Evolutionary conservation across 495 filamentous ascomycete genomes (phyloP).

Genomic region (Penicillium taxi): DNA sequence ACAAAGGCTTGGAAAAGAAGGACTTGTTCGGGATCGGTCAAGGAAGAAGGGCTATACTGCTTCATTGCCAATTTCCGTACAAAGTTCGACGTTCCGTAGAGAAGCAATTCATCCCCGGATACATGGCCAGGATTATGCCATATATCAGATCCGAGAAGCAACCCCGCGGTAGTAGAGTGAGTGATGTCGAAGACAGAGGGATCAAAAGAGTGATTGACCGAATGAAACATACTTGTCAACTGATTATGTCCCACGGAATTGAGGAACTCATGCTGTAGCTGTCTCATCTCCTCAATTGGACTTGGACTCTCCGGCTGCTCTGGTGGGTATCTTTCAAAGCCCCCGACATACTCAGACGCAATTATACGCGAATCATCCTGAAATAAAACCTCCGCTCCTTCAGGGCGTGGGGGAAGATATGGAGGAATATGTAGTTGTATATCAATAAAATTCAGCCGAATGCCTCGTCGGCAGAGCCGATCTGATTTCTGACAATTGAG

Average conservation of each 20-base stretch:
- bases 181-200: slow-evolving; percentile 13
- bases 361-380: slow-evolving; percentile 86
- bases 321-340: slow-evolving; percentile 63
- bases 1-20: slow-evolving; percentile 85
- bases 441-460: slow-evolving; percentile 91
- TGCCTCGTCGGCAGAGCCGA: slow-evolving; percentile 74
- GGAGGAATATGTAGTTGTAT: slow-evolving; percentile 66
- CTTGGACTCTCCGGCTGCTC: slow-evolving; percentile 32
- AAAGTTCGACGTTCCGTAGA: slow-evolving; percentile 21
- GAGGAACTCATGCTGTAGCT: slow-evolving; percentile 33
- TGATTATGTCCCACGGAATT: slow-evolving; percentile 21
- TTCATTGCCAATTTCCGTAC: slow-evolving; percentile 21
- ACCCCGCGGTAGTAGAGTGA: slow-evolving; percentile 9
- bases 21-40: slow-evolving; percentile 68
- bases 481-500: slow-evolving; percentile 85
- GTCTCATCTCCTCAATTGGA: slow-evolving; percentile 25
- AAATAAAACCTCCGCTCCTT: slow-evolving; percentile 68
- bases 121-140: too few species aligned
- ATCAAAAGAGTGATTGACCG: slow-evolving; percentile 22
- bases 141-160: slow-evolving; percentile 10
- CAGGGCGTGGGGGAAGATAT: slow-evolving; percentile 46
- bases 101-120: slow-evolving; percentile 22
- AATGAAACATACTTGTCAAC: slow-evolving; percentile 20
- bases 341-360: slow-evolving; percentile 85
- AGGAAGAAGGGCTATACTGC: slow-evolving; percentile 40